Evolutionary conservation across 306 rosid genomes (phyloP), one percentile per base, ranked within the genome.

Genomic region (Prunus kanzakura): DNA sequence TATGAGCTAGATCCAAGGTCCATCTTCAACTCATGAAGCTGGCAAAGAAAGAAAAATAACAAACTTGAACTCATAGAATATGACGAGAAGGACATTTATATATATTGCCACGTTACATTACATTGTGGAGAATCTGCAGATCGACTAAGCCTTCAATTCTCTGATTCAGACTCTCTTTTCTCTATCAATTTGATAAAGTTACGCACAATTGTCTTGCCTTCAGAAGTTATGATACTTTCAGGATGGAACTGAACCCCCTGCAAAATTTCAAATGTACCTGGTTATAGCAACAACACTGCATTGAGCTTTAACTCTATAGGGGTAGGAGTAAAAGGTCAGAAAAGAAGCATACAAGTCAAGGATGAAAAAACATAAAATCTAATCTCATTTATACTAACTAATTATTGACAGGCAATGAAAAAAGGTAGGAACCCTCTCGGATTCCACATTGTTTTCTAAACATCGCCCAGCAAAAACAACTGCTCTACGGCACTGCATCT

Each of bases 171-270:
- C 72, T 88, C 91, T 71, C 23, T 77, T 78, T 67, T 90, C 93
- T 90, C 93, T 41, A 92, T 85, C 71, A 88, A 74, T 80, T 84
- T 89, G 25, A 88, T 79, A 73, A 95, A 95, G 64, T 95, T 95
- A 14, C 64, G 74, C 72, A 92, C 92, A 13, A 95, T 92, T 2
- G 79, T 55, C 88, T 66, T 90, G 49, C 97, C 98, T 73, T 92
- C 93, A 0, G 80, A 78, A 57, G 97, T 90, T 83, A 95, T 92
- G 49, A 95, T 92, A 84, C 98, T 95, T 85, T 92, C 98, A 0
- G 98, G 98, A 81, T 92, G 98, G 82, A 95, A 95, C 81, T 95
- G 98, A 82, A 95, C 98, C 43, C 98, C 97, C 98, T 95, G 88
- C 80, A 88, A 63, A 52, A 68, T 66, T 69, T 77, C 20, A 38